Conservation (phyloP, 257 asterid genomes). For the Jaltomata sinuosa region DNA sequence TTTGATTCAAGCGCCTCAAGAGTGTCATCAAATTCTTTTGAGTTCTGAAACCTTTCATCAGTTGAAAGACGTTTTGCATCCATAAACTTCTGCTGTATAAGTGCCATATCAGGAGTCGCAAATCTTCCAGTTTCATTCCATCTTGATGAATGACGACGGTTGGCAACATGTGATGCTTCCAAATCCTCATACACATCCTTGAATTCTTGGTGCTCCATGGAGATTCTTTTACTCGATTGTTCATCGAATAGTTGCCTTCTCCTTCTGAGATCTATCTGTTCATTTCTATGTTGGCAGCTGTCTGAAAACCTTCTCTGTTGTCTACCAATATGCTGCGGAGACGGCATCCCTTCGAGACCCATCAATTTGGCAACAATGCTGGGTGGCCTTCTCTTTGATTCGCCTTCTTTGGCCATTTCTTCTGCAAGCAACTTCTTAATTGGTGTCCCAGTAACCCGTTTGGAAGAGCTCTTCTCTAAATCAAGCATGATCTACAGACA, state of each 20-base stretch:
- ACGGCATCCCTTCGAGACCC: constrained; percentile 79
- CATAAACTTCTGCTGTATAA: constrained; percentile 42
- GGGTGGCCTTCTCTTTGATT: constrained; percentile 46
- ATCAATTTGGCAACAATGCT: constrained; percentile 68
- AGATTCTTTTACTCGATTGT: constrained; percentile 28
- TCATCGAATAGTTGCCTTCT: constrained; percentile 23
- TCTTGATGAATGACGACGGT: constrained; percentile 57
- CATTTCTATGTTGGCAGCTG: constrained; percentile 27
- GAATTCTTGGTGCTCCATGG: constrained; percentile 48
- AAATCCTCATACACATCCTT: constrained; percentile 81
- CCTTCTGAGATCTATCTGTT: constrained; percentile 9
- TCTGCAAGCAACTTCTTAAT: constrained; percentile 67
- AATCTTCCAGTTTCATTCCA: constrained; percentile 47
- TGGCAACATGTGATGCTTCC: constrained; percentile 67
- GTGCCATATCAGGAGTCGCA: constrained; percentile 41
- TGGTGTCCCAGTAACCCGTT: constrained; percentile 37
- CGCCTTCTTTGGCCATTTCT: constrained; percentile 68
- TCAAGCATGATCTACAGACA: constrained; percentile 36
- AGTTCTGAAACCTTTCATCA: constrained; percentile 36
- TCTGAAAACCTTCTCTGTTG: constrained; percentile 40
- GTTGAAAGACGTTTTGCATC: constrained; percentile 41
- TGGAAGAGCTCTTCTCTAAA: constrained; percentile 36
- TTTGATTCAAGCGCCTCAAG: constrained; percentile 45
- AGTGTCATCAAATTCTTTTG: constrained; percentile 39
- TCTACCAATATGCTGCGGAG: constrained; percentile 43